phyloP scores from a whole-genome alignment of 768 basidiomycete genomes.

The Megacollybia marginata region DNA sequence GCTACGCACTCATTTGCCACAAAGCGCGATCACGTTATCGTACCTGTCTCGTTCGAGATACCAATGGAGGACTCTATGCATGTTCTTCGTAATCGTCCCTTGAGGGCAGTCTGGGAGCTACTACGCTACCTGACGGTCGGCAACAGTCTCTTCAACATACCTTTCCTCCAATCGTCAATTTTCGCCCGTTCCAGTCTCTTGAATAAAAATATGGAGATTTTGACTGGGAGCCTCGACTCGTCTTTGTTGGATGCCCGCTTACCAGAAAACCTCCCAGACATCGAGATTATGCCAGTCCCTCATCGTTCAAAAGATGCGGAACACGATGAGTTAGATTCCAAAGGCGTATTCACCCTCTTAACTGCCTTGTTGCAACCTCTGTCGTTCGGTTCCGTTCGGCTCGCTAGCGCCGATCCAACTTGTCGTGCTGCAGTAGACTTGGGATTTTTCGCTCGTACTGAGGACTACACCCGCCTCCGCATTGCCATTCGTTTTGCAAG shows the following conservation, averaged over 20 bases:
- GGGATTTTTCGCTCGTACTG: conserved; percentile 13
- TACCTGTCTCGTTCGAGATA: conserved; percentile 19
- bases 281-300: conserved; percentile 18
- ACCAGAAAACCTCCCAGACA: conserved; percentile 17
- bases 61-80: conserved; percentile 19
- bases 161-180: conserved; percentile 17
- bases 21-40: conserved; percentile 25
- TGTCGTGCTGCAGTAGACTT: conserved; percentile 11
- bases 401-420: conserved; percentile 10
- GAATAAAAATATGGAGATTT: conserved; percentile 7
- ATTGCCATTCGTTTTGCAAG: conserved; percentile 1
- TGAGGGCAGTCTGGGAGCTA: conserved; percentile 16
- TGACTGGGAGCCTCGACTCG: conserved; percentile 3
- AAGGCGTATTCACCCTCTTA: conserved; percentile 10
- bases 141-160: conserved; percentile 15
- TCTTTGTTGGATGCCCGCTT: not conserved
- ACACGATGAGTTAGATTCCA: conserved; percentile 9
- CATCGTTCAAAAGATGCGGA: conserved; percentile 13
- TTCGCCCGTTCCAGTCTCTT: conserved; percentile 19
- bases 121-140: conserved; percentile 16
- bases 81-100: conserved; percentile 10
- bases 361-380: conserved; percentile 7
- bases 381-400: conserved; percentile 11
- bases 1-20: not conserved
- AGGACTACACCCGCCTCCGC: conserved; percentile 15